These are phyloP conservation scores for Neurospora crassa DNA, from an alignment of 2,329 filamentous ascomycete genomes.

Conservation along the genomic window DNA sequence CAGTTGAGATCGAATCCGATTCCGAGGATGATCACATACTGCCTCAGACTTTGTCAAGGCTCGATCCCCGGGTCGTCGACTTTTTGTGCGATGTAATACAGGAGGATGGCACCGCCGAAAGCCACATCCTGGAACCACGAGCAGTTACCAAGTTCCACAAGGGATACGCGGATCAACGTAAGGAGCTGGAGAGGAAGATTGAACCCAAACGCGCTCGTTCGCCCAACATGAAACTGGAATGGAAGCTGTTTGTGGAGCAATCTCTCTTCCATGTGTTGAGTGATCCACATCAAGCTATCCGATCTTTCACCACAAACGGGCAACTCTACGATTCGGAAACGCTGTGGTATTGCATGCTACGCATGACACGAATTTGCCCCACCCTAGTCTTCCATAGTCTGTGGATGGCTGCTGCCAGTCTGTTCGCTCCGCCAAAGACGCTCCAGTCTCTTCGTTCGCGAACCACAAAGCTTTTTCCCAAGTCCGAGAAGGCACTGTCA, in stretches of 20 bases:
- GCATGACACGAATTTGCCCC: conserved; percentile 46
- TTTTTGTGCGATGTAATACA: conserved; percentile 52
- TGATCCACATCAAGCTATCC: conserved; percentile 42
- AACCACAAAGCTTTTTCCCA: conserved; percentile 27
- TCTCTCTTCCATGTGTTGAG: conserved; percentile 55
- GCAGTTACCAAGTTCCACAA: conserved; percentile 23
- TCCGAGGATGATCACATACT: conserved; percentile 28
- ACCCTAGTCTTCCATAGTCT: conserved; percentile 53
- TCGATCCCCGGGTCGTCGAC: conserved; percentile 47
- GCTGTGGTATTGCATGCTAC: conserved; percentile 54
- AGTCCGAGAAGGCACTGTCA: conserved; percentile 27
- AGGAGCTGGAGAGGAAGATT: conserved; percentile 26
- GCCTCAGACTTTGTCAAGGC: conserved; percentile 46
- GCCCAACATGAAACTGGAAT: conserved; percentile 33
- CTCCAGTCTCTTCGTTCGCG: conserved; percentile 32
- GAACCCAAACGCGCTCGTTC: conserved; percentile 19
- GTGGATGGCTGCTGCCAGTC: conserved; percentile 49
- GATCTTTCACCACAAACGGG: conserved; percentile 46
- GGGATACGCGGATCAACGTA: conserved; percentile 19
- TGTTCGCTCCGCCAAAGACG: conserved; percentile 46
- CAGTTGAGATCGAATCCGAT: conserved; percentile 17
- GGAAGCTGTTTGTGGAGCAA: conserved; percentile 54
- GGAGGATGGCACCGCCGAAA: conserved; percentile 44
- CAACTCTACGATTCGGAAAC: conserved; percentile 50
- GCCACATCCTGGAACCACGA: conserved; percentile 34